Base-by-base conservation (phyloP, 257 asterid species). In the Plectranthus barbatus region DNA sequence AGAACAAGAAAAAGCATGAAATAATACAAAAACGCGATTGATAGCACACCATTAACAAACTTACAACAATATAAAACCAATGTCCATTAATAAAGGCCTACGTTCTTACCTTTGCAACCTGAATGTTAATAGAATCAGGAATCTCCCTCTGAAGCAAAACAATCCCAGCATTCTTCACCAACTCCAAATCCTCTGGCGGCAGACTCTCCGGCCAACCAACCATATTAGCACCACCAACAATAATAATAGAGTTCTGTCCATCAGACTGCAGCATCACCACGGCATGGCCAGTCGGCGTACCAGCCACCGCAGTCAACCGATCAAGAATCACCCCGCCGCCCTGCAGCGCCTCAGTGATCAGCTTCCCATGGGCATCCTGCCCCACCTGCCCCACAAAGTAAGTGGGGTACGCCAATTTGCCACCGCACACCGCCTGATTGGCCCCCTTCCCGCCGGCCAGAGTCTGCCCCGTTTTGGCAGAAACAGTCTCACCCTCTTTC, bases 361-460 rank as follows among this genome's bases (percentile, higher is more conserved):
- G 67, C 56, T 78, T 83, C 79, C 99, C 97, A 57, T 89, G 83
- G 18, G 99, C 95, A 72, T 92, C 99, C 13, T 81, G 76, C 5
- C 99, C 99, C n/a, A 89, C 83, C 41, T 83, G 95, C 1, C 96
- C 99, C 70, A 89, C 60, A 55, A 92, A 92, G 60, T 77, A 89
- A 58, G 99, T 89, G 41, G 97, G 99, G 37, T 85, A 74, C 0
- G 55, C 72, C 67, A 92, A 71, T 26, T 73, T 85, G 2, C 86
- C 88, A 24, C 90, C 95, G 67, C 99, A 92, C 11, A 86, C 96
- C 3, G 99, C 99, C 67, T 92, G 99, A 54, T 92, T 92, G 0
- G 99, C 97, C 52, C 99, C 99, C 64, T 92, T 92, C 0, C 97
- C 97, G 12, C 99, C 99, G 11, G 99, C 95, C 33, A 92, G 71